Base-by-base conservation (phyloP, 768 basidiomycete genomes). In the Boletellus ananiceps region DNA sequence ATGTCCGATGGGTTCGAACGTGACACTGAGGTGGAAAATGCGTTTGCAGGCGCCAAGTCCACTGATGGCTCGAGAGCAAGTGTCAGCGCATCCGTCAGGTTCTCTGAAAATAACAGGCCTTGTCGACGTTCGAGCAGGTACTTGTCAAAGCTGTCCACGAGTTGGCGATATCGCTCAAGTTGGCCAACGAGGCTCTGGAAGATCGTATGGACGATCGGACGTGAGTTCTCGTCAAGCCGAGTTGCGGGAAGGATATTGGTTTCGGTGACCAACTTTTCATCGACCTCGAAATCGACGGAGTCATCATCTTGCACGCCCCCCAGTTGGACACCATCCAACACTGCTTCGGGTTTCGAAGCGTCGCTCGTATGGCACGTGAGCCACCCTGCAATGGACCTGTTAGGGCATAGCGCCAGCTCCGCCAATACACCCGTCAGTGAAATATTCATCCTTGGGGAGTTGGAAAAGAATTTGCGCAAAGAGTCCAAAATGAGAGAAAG, bases 51-150 rank as follows among this genome's bases (percentile, higher is more conserved):
- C 19, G 51, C 64, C 12, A 73, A 65, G 45, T 81, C 77, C 15
- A 79, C 73, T 2, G 75, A 71, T 19, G 87, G 66, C 49, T 93
- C 86, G 47, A 93, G 71, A 13, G 74, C 77, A 40, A 92, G 71
- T 39, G 77, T 86, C 50, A 97, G 73, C 4, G 94, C 94, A 59
- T 97, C 95, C 7, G 84, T 88, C 32, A 96, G 71, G 63, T 93
- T 93, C 69, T 96, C 93, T 4, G 87, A 86, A 67, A 95, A 96
- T 15, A 95, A 69, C 8, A 98, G 74, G 2, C 93, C 94, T 61
- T 86, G 87, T 15, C 95, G 79, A 32, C 95, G 80, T 68, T 98
- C 91, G 2, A 82, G 66, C 3, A 98, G 79, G 60, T 81, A 89
- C 61, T 78, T 79, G 71, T 97, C 93, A 61, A 97, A 96, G 40